Conservation (phyloP, 73 alveolate genomes). For the Paramecium caudatum region DNA sequence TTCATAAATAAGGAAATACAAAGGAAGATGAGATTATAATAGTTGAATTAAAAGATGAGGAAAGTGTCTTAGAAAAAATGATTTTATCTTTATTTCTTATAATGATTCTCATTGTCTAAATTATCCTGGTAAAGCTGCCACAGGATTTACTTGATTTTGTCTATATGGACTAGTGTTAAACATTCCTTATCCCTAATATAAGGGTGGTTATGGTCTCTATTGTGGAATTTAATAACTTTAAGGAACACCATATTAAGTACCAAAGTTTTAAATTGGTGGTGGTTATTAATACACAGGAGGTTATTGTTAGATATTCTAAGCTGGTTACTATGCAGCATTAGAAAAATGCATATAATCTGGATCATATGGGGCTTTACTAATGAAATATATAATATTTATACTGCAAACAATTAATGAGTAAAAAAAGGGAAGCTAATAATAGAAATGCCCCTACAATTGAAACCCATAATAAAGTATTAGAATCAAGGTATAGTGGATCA, state of each 20-base stretch:
- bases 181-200: not conserved
- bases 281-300: no score
- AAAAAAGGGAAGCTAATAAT: not conserved
- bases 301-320: no score
- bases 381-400: not conserved
- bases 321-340: not conserved
- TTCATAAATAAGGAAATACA: constrained; percentile 39
- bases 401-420: not conserved
- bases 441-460: not conserved
- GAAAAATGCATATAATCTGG: not conserved
- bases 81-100: constrained; percentile 4
- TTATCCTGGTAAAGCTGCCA: constrained; percentile 27
- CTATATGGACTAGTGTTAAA: no score
- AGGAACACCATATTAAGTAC: no score
- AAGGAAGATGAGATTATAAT: constrained; percentile 15
- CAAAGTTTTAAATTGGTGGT: no score
- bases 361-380: not conserved
- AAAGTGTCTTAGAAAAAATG: constrained; percentile 23
- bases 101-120: not conserved
- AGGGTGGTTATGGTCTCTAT: no score
- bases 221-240: no score
- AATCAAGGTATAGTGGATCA: not conserved
- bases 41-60: constrained; percentile 56
- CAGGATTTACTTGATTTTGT: constrained; percentile 25
- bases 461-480: not conserved